Conservation (phyloP, 2,329 filamentous ascomycete species). For the Colletotrichum orbiculare region DNA sequence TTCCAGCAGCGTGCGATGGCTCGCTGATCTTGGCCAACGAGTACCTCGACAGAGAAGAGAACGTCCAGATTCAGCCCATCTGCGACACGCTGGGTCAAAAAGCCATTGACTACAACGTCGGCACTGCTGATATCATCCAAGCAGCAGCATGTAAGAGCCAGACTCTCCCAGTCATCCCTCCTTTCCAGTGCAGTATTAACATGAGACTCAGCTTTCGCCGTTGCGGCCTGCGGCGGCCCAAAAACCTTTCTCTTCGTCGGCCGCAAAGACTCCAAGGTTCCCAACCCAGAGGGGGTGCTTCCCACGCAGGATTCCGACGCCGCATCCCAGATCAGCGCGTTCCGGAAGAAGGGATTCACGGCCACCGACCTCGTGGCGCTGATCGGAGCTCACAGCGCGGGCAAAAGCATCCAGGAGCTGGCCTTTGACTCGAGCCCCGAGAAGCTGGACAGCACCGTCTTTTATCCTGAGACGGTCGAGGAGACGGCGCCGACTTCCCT, state of each 20-base stretch:
- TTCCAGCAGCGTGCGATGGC: conserved; percentile 20
- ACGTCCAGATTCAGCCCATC: conserved; percentile 22
- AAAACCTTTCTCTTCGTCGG: conserved; percentile 5
- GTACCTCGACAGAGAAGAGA: conserved; percentile 22
- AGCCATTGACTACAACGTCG: conserved; percentile 13
- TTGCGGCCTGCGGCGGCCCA: conserved; percentile 21
- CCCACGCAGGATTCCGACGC: conserved; percentile 26
- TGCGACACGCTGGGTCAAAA: conserved; percentile 22
- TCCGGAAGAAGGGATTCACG: conserved; percentile 24
- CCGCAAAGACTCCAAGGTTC: conserved; percentile 1
- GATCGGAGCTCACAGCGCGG: conserved; percentile 18
- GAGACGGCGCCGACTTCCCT: conserved; percentile 12
- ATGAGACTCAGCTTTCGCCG: conserved; percentile 8
- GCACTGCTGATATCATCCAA: conserved; percentile 28
- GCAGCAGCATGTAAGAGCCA: conserved; percentile 18
- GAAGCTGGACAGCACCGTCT: conserved; percentile 22
- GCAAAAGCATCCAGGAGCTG: conserved; percentile 10
- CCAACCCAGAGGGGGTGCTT: conserved; percentile 4
- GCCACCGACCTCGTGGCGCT: conserved; percentile 23
- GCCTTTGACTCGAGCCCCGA: conserved; percentile 25
- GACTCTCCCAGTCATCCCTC: not conserved
- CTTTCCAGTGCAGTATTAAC: not conserved
- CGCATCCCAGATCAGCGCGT: conserved; percentile 17
- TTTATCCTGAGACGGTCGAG: conserved; percentile 14
- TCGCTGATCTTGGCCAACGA: conserved; percentile 25